Percentiles rank a stretch among this genome's conserved stretches.
Conservation (phyloP, 2,329 filamentous ascomycete species). For the Truncatella angustata region DNA sequence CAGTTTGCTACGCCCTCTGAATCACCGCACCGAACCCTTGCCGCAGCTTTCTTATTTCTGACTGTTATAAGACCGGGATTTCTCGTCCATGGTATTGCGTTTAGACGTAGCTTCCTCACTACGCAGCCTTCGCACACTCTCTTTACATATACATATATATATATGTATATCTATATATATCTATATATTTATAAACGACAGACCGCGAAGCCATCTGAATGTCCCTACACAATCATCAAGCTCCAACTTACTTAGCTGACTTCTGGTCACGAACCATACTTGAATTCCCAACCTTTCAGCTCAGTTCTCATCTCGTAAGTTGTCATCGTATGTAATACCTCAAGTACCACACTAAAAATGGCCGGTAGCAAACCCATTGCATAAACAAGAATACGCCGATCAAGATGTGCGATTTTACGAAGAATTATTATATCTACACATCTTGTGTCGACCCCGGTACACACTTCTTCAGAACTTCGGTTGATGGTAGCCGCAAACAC, state of each 20-base stretch:
- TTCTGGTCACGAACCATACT: too few species aligned
- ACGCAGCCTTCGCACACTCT: too few species aligned
- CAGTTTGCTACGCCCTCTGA: conserved; percentile 19
- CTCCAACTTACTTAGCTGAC: too few species aligned
- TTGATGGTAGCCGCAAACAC: conserved; percentile 61
- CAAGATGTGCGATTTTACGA: conserved; percentile 64
- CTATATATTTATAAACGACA: too few species aligned
- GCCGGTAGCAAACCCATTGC: not conserved
- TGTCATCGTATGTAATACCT: too few species aligned
- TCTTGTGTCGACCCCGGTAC: conserved; percentile 65
- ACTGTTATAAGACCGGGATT: not conserved
- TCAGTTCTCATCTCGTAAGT: too few species aligned
- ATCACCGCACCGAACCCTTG: conserved; percentile 21
- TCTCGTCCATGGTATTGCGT: not conserved
- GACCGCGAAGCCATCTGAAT: too few species aligned
- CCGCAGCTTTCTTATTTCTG: conserved; percentile 18
- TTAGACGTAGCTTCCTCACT: not conserved
- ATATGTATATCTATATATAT: too few species aligned
- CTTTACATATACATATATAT: too few species aligned
- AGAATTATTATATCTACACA: conserved; percentile 76
- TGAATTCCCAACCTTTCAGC: too few species aligned
- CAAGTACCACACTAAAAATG: too few species aligned
- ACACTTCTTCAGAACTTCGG: conserved; percentile 69
- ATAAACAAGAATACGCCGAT: not conserved
- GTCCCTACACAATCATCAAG: too few species aligned